Evolutionary conservation across 2,329 filamentous ascomycete species (phyloP).

Genomic region (Cryoendolithus antarcticus): DNA sequence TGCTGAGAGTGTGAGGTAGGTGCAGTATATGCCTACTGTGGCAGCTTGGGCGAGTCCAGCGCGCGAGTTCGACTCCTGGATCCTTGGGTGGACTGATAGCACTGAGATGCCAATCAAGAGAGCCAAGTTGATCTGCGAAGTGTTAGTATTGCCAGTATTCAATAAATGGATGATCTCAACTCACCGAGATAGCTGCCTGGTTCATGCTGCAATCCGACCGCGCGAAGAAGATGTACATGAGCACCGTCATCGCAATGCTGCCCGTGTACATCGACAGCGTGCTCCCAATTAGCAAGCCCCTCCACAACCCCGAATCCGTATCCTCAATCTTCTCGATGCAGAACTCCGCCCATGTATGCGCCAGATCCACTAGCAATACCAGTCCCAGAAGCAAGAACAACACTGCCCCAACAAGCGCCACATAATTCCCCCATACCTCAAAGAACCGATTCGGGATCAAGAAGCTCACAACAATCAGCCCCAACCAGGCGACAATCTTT

Average conservation of each 20-base stretch:
- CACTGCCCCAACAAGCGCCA: constrained; percentile 77
- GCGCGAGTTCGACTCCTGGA: constrained; percentile 86
- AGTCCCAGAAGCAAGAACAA: constrained; percentile 87
- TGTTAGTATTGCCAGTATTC: constrained; percentile 4
- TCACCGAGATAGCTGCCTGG: constrained; percentile 77
- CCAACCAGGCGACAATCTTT: constrained; percentile 82
- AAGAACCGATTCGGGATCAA: constrained; percentile 96
- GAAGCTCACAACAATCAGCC: constrained; percentile 79
- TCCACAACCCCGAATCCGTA: constrained; percentile 73
- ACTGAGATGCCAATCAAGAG: constrained; percentile 69
- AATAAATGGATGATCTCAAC: constrained; percentile 11
- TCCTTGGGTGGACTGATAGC: constrained; percentile 75
- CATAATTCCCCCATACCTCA: constrained; percentile 89
- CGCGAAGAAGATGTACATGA: constrained; percentile 97
- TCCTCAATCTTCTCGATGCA: constrained; percentile 90
- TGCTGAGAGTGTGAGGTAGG: constrained; percentile 94
- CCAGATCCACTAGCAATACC: constrained; percentile 84
- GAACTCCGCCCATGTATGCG: constrained; percentile 94
- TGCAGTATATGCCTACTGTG: constrained; percentile 96
- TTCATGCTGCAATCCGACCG: constrained; percentile 78
- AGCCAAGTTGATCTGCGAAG: constrained; percentile 59
- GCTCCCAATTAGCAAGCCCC: constrained; percentile 75
- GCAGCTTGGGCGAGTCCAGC: constrained; percentile 94
- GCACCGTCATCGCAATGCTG: constrained; percentile 82
- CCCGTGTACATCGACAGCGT: constrained; percentile 88